These are phyloP conservation scores for Cadophora luteo-olivacea DNA, from an alignment of 2,329 filamentous ascomycete genomes.

Conservation along the genomic window DNA sequence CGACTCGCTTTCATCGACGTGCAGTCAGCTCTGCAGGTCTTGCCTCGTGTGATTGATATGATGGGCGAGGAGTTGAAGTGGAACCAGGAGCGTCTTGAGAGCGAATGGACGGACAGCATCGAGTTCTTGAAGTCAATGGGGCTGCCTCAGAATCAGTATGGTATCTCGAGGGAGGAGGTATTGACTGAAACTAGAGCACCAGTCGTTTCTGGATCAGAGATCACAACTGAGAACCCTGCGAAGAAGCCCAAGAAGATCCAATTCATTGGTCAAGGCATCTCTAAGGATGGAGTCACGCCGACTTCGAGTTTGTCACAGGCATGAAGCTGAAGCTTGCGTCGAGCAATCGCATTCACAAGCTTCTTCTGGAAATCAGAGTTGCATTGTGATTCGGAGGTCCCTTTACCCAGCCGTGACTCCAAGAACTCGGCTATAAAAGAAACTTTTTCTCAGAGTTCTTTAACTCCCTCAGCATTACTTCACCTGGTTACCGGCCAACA, in stretches of 20 bases:
- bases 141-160: neutral
- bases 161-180: neutral
- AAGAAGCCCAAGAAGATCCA: neutral
- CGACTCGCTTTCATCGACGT: neutral
- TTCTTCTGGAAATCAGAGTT: too few relatives aligned
- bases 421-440: too few relatives aligned
- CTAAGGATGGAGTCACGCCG: neutral
- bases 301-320: neutral
- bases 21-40: neutral
- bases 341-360: too few relatives aligned
- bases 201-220: neutral
- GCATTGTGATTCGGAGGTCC: too few relatives aligned
- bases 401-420: too few relatives aligned
- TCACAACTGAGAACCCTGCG: neutral
- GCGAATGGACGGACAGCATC: neutral
- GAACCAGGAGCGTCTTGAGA: neutral
- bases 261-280: neutral
- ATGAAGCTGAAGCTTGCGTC: neutral
- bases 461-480: too few relatives aligned
- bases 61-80: conserved; percentile 7
- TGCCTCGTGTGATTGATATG: conserved; percentile 4
- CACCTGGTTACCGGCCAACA: too few relatives aligned
- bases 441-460: too few relatives aligned
- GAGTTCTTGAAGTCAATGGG: conserved; percentile 3
- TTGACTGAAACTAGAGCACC: neutral